A percentile compares a stretch with the other conserved stretches of the same genome.
Evolutionary conservation across 306 rosid genomes (phyloP).

Genomic region (Lotus japonicus): DNA sequence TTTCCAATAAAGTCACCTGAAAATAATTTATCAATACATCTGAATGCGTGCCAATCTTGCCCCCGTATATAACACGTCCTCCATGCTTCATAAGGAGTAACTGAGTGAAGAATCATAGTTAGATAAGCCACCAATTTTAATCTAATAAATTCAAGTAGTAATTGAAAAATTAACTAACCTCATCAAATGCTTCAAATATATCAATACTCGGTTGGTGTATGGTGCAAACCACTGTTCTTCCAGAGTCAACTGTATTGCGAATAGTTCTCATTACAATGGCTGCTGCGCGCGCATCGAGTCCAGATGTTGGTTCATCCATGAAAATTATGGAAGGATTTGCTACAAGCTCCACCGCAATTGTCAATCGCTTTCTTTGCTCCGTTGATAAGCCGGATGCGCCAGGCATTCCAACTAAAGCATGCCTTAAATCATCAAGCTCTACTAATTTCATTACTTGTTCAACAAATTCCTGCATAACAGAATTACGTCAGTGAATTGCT

Average conservation of each 20-base stretch:
- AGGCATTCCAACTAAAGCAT: slow-evolving; percentile 78
- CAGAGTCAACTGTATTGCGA: slow-evolving; percentile 82
- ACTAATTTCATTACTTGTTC: slow-evolving; percentile 76
- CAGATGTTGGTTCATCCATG: slow-evolving; percentile 95
- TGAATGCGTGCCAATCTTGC: slow-evolving; percentile 66
- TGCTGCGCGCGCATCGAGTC: slow-evolving; percentile 86
- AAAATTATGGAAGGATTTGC: no score
- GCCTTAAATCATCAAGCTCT: slow-evolving; percentile 61
- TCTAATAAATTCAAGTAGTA: no score
- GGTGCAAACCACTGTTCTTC: slow-evolving; percentile 87
- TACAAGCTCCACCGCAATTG: slow-evolving; percentile 83
- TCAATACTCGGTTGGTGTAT: slow-evolving; percentile 87
- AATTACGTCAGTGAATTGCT: not conserved
- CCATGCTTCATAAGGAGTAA: slow-evolving; percentile 87
- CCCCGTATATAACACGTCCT: slow-evolving; percentile 70
- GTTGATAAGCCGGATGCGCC: slow-evolving; percentile 77
- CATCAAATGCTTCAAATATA: slow-evolving; percentile 88
- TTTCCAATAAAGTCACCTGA: slow-evolving; percentile 49
- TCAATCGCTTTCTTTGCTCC: slow-evolving; percentile 78
- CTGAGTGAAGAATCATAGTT: slow-evolving; percentile 30
- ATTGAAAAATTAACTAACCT: slow-evolving; percentile 29
- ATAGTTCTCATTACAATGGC: slow-evolving; percentile 87
- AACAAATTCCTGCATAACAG: slow-evolving; percentile 59
- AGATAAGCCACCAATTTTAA: not conserved
- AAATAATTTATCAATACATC: slow-evolving; percentile 67